phyloP scores from a whole-genome alignment of 805 yeast species.

The Clavispora vitiphila region DNA sequence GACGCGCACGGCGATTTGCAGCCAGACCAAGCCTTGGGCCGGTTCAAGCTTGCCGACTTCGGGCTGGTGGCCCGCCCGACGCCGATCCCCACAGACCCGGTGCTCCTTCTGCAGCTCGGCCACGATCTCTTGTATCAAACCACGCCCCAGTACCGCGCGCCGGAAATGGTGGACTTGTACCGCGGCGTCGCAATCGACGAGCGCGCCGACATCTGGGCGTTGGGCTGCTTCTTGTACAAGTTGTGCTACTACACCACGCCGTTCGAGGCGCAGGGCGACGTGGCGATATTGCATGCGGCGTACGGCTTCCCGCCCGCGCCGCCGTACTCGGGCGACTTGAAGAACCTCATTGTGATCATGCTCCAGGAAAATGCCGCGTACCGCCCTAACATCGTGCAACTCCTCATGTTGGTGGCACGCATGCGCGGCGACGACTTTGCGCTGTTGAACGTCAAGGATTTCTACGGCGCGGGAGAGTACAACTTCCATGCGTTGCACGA shows the following conservation, averaged over 20 bases:
- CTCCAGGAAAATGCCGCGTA: slow-evolving; percentile 75
- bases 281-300: slow-evolving; percentile 80
- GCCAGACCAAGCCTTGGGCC: slow-evolving; percentile 28
- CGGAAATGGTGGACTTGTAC: slow-evolving; percentile 92
- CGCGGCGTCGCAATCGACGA: slow-evolving; percentile 83
- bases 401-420: slow-evolving; percentile 58
- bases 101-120: slow-evolving; percentile 69
- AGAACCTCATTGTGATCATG: slow-evolving; percentile 71
- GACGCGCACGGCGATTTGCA: too few relatives aligned
- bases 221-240: slow-evolving; percentile 88
- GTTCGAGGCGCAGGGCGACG: slow-evolving; percentile 81
- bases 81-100: slow-evolving; percentile 69
- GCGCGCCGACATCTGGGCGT: slow-evolving; percentile 94
- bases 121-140: slow-evolving; percentile 87
- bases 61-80: slow-evolving; percentile 76
- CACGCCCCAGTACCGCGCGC: slow-evolving; percentile 92
- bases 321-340: slow-evolving; percentile 62
- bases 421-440: slow-evolving; percentile 35
- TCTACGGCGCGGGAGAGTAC: slow-evolving; percentile 49
- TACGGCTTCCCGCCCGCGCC: slow-evolving; percentile 74
- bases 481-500: slow-evolving; percentile 51
- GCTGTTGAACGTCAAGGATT: slow-evolving; percentile 32
- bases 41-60: slow-evolving; percentile 86
- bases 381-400: slow-evolving; percentile 86
- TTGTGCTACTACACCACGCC: slow-evolving; percentile 92